Evolutionary conservation across 2,329 filamentous ascomycete species (phyloP).

Genomic region (Exophiala dermatitidis): DNA sequence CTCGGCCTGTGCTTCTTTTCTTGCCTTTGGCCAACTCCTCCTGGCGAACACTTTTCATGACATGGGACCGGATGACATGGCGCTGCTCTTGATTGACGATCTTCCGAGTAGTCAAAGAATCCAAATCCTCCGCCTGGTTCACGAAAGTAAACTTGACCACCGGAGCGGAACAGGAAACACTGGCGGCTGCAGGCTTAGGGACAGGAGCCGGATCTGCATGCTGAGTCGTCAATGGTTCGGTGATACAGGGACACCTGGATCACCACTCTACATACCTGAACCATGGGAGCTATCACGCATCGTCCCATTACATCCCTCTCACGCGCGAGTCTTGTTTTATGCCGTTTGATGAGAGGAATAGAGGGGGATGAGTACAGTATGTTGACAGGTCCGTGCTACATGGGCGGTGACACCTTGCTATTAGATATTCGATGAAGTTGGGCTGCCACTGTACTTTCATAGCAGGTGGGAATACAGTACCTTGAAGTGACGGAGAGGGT

Average conservation of each 20-base stretch:
- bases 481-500: no score
- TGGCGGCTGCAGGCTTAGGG: slow-evolving; percentile 24
- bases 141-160: slow-evolving; percentile 34
- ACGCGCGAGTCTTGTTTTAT: neutral
- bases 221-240: neutral
- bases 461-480: no score
- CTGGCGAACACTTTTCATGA: slow-evolving; percentile 39
- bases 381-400: no score
- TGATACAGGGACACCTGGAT: neutral
- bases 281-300: slow-evolving; percentile 10
- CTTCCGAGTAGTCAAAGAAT: slow-evolving; percentile 31
- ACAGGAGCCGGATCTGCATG: slow-evolving; percentile 9
- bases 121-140: slow-evolving; percentile 35
- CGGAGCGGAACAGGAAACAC: slow-evolving; percentile 9
- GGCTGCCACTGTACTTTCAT: no score
- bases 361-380: no score
- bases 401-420: no score
- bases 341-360: no score
- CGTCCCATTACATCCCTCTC: slow-evolving; percentile 12
- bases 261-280: slow-evolving; percentile 4
- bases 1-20: slow-evolving; percentile 33
- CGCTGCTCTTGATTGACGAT: slow-evolving; percentile 36
- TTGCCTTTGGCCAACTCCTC: slow-evolving; percentile 36
- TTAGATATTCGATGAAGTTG: no score
- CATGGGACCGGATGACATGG: slow-evolving; percentile 39